These are phyloP conservation scores for Phytophthora citricola DNA, from an alignment of 352 stramenopile species.

Conservation along the genomic window DNA sequence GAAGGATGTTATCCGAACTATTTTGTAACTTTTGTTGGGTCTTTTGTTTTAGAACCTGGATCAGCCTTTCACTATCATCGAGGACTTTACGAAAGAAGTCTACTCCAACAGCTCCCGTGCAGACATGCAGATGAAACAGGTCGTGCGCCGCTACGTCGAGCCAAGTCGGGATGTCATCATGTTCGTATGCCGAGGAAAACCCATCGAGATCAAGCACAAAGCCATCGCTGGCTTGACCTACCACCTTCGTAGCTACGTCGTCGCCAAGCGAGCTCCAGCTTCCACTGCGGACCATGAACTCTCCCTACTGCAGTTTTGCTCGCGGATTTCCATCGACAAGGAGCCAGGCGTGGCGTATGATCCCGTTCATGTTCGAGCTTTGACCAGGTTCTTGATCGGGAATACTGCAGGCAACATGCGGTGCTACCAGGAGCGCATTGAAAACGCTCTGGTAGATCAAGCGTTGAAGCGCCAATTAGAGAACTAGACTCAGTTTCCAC, in stretches of 20 bases:
- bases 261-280: slow-evolving; percentile 45
- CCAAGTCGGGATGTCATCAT: slow-evolving; percentile 31
- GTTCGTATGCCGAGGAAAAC: slow-evolving; percentile 26
- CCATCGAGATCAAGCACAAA: slow-evolving; percentile 37
- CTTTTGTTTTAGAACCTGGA: slow-evolving; percentile 31
- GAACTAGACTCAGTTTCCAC: not conserved
- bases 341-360: slow-evolving; percentile 33
- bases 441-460: slow-evolving; percentile 14
- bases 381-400: slow-evolving; percentile 30
- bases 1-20: not conserved
- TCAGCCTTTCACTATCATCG: slow-evolving; percentile 35
- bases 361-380: slow-evolving; percentile 38
- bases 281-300: slow-evolving; percentile 38
- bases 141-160: slow-evolving; percentile 36
- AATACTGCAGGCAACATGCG: slow-evolving; percentile 7
- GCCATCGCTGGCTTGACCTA: slow-evolving; percentile 27
- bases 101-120: slow-evolving; percentile 32
- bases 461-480: slow-evolving; percentile 1
- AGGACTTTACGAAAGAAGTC: slow-evolving; percentile 38
- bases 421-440: slow-evolving; percentile 10
- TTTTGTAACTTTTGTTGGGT: slow-evolving; percentile 2
- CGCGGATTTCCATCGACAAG: slow-evolving; percentile 56
- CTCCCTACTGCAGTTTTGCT: slow-evolving; percentile 60
- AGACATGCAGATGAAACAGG: slow-evolving; percentile 38
- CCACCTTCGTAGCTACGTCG: slow-evolving; percentile 34